A percentile compares a stretch with the other conserved stretches of the same genome.
Evolutionary conservation across 148 eudicot genomes (phyloP).

Genomic region (Chenopodium formosanum): DNA sequence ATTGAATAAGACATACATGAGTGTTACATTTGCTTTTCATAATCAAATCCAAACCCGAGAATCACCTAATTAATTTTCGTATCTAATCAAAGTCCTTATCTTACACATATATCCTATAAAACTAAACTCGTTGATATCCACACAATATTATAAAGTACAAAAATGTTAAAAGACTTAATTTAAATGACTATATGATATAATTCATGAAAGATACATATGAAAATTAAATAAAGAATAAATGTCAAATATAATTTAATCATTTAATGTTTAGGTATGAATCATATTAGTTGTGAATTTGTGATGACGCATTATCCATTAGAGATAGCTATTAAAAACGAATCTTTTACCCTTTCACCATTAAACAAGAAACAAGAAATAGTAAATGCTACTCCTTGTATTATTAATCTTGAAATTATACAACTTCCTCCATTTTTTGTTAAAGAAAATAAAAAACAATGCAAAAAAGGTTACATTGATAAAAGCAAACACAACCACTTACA

Average conservation of each 20-base stretch:
- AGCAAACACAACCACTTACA: too few species aligned
- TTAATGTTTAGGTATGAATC: not conserved
- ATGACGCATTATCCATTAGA: not conserved
- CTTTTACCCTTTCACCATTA: not conserved
- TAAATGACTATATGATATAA: not conserved
- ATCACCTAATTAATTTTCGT: not conserved
- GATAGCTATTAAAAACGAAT: not conserved
- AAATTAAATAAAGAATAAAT: not conserved
- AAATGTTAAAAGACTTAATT: not conserved
- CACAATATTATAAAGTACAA: not conserved
- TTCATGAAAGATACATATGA: not conserved
- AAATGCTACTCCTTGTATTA: not conserved
- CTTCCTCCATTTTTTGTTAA: not conserved
- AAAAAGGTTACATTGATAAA: too few species aligned
- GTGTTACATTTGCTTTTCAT: not conserved
- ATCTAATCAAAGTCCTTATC: too few species aligned
- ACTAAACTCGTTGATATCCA: too few species aligned
- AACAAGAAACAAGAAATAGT: not conserved
- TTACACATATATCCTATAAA: too few species aligned
- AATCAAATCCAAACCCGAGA: not conserved
- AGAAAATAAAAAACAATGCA: too few species aligned
- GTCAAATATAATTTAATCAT: not conserved
- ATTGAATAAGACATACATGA: not conserved
- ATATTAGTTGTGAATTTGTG: not conserved
- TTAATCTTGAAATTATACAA: not conserved